phyloP scores from a whole-genome alignment of 129 eudicot genomes.

The Heracleum sosnowskyi region DNA sequence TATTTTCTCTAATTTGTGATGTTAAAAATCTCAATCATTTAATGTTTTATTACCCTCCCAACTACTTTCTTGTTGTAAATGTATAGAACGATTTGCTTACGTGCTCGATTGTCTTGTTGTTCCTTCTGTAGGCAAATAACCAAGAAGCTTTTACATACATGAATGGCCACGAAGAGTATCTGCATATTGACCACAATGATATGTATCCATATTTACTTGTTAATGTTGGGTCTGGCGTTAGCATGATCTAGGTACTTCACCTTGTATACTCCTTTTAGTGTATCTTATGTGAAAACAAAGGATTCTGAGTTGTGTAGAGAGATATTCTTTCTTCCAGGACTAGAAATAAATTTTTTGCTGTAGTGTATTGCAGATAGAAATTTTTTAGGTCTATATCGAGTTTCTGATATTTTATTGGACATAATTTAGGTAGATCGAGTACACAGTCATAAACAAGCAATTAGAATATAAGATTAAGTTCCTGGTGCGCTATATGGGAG shows the following conservation, averaged over 20 bases:
- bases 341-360: too few species aligned
- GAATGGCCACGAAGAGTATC: slow-evolving; percentile 59
- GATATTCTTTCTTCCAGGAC: neutral
- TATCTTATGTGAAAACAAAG: neutral
- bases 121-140: slow-evolving; percentile 59
- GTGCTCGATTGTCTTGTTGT: slow-evolving; percentile 3
- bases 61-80: neutral
- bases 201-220: slow-evolving; percentile 91
- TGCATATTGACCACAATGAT: slow-evolving; percentile 73
- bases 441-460: neutral
- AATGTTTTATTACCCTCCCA: neutral
- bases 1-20: neutral
- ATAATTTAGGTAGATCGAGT: neutral
- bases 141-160: slow-evolving; percentile 82
- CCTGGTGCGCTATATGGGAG: neutral
- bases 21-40: neutral
- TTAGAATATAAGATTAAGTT: neutral
- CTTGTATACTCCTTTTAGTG: neutral
- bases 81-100: neutral
- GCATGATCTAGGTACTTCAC: slow-evolving; percentile 97
- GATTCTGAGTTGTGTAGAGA: neutral
- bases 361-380: too few species aligned
- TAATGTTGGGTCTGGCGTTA: slow-evolving; percentile 93
- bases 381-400: neutral
- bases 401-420: neutral